Base-by-base conservation (phyloP, 371 early-diverging fungal species). In the Mucor plumbeus region DNA sequence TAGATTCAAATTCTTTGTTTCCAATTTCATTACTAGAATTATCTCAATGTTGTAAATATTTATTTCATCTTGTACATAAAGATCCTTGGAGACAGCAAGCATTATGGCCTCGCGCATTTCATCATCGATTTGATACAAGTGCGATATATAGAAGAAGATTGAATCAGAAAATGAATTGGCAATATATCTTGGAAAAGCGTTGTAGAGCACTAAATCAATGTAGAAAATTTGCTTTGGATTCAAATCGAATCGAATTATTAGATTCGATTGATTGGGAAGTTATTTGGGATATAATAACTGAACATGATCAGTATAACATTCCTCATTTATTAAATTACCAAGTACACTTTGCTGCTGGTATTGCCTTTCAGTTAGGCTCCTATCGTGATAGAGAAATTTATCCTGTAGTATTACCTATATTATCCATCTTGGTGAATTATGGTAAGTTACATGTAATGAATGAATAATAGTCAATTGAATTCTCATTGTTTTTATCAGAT, bases 221-320 rank as follows among this genome's bases (percentile, higher is more conserved):
- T 63, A 62, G 59, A 9, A 36, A 54, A 3, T 65, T 73, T 61
- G 76, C 66, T 40, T 26, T 59, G 13, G 64, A 63, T 17, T 63
- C 72, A 14, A 65, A 59, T n/a, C 38, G 71, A 56, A 62, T 63
- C 6, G 60, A 60, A 7, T 19, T 35, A 48, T 48, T 82, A n/a
- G 67, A 73, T 35, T 33, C 36, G 6, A 73, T 82, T 33, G 75
- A 76, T 14, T 82, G 80, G 80, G 72, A 80, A 64, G 63, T 70
- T 13, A 71, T 80, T 31, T 82, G 83, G 83, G 73, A 76, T 58
- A 80, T 82, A 72, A 65, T 82, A 10, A 78, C 79, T 26, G 83
- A 82, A 64, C 83, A 82, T 72, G 83, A 80, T 68, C 70, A 76
- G 38, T 48, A 54, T 35, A 80, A 80, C 61, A 72, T 80, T 55